phyloP scores from a whole-genome alignment of 176 grass and related monocot genomes.

The Paspalum vaginatum region DNA sequence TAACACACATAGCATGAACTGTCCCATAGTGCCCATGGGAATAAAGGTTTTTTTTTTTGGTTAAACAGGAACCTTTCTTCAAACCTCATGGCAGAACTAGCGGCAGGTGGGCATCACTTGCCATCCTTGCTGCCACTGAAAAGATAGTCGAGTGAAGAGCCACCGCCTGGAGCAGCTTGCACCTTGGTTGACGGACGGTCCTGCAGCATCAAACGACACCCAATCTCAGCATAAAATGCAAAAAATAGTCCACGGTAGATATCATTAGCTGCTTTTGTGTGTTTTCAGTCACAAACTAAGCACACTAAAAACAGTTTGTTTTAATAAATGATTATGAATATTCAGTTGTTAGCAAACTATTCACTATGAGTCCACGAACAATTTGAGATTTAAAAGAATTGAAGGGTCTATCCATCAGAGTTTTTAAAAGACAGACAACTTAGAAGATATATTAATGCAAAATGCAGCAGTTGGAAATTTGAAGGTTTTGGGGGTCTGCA shows the following conservation, averaged over 20 bases:
- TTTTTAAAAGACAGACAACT: not conserved
- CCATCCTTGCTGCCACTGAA: conserved; percentile 54
- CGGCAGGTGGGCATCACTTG: conserved; percentile 45
- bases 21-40: conserved; percentile 1
- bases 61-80: conserved; percentile 35
- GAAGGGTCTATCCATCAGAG: not conserved
- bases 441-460: not conserved
- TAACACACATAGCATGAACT: conserved; percentile 21
- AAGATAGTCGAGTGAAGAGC: conserved; percentile 61
- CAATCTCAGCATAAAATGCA: conserved; percentile 4
- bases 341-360: not conserved
- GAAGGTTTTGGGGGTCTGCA: no score
- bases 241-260: not conserved
- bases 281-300: not conserved
- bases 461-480: not conserved
- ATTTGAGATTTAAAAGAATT: not conserved
- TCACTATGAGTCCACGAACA: no score
- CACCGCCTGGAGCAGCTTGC: conserved; percentile 63
- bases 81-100: conserved; percentile 23
- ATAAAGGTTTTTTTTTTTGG: not conserved
- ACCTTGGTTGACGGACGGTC: conserved; percentile 73
- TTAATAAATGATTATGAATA: not conserved
- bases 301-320: not conserved
- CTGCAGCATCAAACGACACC: conserved; percentile 2
- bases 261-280: not conserved